phyloP scores from a whole-genome alignment of 768 basidiomycete genomes.

The Psilocybe sp. region DNA sequence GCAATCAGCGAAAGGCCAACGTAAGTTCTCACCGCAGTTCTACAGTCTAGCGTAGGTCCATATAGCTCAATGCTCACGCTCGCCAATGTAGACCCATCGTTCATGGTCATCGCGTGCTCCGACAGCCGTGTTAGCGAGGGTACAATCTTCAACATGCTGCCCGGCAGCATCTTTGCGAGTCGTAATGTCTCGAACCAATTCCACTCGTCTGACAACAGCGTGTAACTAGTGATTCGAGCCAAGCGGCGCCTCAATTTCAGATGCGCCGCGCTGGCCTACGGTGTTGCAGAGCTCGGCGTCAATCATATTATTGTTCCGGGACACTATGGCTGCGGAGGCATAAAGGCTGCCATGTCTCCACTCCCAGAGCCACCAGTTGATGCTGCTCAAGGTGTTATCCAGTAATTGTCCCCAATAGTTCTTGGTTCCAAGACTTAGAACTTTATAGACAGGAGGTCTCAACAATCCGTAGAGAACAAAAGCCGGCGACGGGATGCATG shows the following conservation, averaged over 20 bases:
- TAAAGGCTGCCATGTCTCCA: constrained; percentile 33
- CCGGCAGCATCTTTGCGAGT: constrained; percentile 35
- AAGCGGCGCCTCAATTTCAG: neutral
- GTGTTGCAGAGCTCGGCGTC: constrained; percentile 31
- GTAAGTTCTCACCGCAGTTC: too few species aligned
- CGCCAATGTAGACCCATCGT: constrained; percentile 23
- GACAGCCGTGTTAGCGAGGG: constrained; percentile 37
- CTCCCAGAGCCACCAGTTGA: constrained; percentile 18
- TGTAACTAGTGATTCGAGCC: constrained; percentile 21
- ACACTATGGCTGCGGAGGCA: constrained; percentile 42
- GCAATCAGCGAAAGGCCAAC: too few species aligned
- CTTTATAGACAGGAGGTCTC: constrained; percentile 29
- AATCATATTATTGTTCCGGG: constrained; percentile 42
- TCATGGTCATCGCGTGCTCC: constrained; percentile 36
- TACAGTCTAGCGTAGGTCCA: too few species aligned
- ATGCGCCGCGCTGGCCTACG: constrained; percentile 34
- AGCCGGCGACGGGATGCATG: constrained; percentile 21
- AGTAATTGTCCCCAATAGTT: too few species aligned
- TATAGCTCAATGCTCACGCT: neutral
- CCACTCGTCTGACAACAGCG: constrained; percentile 30
- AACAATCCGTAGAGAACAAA: constrained; percentile 23
- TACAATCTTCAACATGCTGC: constrained; percentile 35
- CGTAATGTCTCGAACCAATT: constrained; percentile 42
- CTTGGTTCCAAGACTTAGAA: too few species aligned
- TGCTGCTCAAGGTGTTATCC: constrained; percentile 26